phyloP scores from a whole-genome alignment of 108 stramenopile species.

The Aurantiochytrium sp. region DNA sequence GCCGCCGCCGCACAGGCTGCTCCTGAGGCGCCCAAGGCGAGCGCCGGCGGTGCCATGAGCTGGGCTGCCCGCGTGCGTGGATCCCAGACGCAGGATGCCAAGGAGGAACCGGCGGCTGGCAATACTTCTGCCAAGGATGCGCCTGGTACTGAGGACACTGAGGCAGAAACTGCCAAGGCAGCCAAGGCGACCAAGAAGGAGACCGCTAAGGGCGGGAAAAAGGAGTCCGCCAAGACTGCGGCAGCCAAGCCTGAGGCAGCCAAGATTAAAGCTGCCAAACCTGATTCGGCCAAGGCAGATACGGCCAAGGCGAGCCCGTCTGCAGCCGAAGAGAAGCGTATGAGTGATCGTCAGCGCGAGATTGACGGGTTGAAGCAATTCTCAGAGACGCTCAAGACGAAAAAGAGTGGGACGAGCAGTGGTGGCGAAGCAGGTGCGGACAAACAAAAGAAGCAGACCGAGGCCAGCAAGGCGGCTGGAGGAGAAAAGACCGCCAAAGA shows the following conservation, averaged over 20 bases:
- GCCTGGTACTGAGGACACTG: neutral
- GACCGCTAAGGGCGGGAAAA: neutral
- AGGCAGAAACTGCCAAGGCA: too few species aligned
- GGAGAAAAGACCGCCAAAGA: neutral
- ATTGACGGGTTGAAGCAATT: neutral
- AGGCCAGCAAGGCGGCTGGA: neutral
- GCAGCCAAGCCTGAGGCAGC: neutral
- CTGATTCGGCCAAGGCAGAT: neutral
- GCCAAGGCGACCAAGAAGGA: too few species aligned
- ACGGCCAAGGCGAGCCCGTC: neutral
- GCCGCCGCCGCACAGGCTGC: too few species aligned
- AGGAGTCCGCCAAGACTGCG: neutral
- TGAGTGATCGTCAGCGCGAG: neutral
- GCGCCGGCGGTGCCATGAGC: neutral
- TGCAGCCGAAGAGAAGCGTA: neutral
- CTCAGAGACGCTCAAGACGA: neutral
- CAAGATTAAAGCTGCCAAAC: neutral
- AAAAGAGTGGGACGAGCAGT: neutral
- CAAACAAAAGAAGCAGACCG: neutral
- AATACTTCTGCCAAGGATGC: neutral
- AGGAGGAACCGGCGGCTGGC: neutral
- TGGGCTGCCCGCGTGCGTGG: slow-evolving; percentile 7
- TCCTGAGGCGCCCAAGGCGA: neutral
- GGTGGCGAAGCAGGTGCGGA: neutral
- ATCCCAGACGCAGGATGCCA: neutral